Base-by-base conservation (phyloP, 352 stramenopile genomes). In the Globisporangium spiculum region DNA sequence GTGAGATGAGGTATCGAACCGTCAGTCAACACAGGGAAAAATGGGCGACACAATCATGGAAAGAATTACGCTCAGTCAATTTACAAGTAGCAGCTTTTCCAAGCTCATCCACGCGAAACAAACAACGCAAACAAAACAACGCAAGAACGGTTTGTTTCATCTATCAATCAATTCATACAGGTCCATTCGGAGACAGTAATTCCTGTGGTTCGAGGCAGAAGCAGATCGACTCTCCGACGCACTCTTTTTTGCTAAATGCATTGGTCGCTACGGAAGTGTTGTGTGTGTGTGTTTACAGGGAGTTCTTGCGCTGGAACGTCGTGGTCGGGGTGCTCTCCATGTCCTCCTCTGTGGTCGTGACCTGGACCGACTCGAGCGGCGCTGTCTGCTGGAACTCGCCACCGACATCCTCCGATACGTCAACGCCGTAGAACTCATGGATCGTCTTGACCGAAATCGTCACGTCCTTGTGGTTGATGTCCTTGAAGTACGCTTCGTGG, bases 401-500 rank as follows among this genome's bases (percentile, higher is more conserved):
- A 6, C 66, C 70, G 18, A 77, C n/a, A 12, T 78, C 75, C 14
- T 68, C 52, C 14, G 72, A 76, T 16, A 85, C 66, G 54, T 84
- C 74, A 46, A 89, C 34, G 50, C 75, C 72, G 73, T 94, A 94
- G 63, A 81, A 90, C 58, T 89, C 78, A 60, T 85, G 65, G 61
- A 72, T 72, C 20, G 58, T 78, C 75, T 92, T 88, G 30, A 77
- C 70, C n/a, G 77, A 88, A 8, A 93, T 71, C 54, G 77, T 66
- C 36, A 79, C 72, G 70, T 93, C 84, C 68, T 92, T 93, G 80
- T 80, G 63, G 75, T 95, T 95, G 66, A 95, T 91, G 63, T 95
- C 88, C 55, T 84, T 83, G 59, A 77, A 72, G 75, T 96, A 96
- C 48, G 88, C 86, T 24, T 96, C 86, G 50, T 90, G 83, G 1